Evolutionary conservation across 495 filamentous ascomycete genomes (phyloP).

Genomic region (Tuber calosporum): DNA sequence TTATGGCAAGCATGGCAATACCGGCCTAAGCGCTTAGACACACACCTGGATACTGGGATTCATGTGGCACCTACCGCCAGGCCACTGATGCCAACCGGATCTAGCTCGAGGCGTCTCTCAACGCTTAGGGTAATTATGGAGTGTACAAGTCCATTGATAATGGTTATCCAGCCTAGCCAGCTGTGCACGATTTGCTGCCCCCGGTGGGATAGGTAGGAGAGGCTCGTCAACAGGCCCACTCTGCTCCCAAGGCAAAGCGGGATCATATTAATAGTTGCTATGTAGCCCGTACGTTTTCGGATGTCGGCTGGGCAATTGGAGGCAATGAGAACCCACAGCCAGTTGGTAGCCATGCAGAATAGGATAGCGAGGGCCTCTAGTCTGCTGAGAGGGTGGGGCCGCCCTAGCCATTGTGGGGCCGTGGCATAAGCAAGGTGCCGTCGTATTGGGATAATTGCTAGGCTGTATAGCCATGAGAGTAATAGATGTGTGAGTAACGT

Average conservation of each 20-base stretch:
- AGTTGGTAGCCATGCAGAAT: not conserved
- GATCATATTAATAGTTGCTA: not conserved
- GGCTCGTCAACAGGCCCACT: not conserved
- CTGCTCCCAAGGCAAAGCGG: not conserved
- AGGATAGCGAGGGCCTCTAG: not conserved
- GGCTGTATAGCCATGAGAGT: not conserved
- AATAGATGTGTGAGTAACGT: not conserved
- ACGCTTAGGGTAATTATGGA: not conserved
- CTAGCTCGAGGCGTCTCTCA: not conserved
- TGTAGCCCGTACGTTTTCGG: not conserved
- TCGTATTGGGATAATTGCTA: not conserved
- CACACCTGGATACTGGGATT: not conserved
- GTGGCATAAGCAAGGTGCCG: not conserved
- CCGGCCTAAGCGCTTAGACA: not conserved
- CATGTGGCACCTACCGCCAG: not conserved
- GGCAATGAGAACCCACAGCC: not conserved
- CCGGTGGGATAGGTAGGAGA: not conserved
- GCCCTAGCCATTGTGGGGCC: not conserved
- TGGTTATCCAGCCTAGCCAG: not conserved
- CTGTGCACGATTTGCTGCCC: not conserved
- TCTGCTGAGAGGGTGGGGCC: not conserved
- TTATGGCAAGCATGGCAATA: not conserved
- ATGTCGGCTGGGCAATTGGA: not conserved
- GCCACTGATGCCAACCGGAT: not conserved
- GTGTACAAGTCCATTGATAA: not conserved